Base-by-base conservation (phyloP, 495 filamentous ascomycete genomes). In the Penicillium alfredii region DNA sequence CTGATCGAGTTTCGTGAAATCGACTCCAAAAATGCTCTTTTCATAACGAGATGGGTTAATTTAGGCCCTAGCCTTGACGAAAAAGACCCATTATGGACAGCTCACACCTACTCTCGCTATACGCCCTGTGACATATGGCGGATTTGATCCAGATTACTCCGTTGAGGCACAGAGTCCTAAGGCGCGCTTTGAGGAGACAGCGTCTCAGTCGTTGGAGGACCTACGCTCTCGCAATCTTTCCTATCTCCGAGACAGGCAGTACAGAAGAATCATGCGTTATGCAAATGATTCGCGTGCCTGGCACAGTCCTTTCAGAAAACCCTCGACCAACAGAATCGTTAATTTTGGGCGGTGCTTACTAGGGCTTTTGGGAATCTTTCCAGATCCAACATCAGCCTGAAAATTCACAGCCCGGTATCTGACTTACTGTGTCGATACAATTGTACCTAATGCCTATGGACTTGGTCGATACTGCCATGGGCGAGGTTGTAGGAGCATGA, bases 221-320 rank as follows among this genome's bases (percentile, higher is more conserved):
- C 24, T 39, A 22, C n/a, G 15, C 18, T 39, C 30, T 24, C 19
- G 19, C n/a, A 45, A 39, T 30, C 22, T 45, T 10, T 28, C 22
- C 10, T 34, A 39, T 34, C 42, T 45, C 9, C 11, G 27, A 30
- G n/a, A 35, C 12, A 6, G 34, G 7, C 8, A 23, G 35, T 45
- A 28, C 37, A 20, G 13, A 31, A 35, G 23, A 27, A n/a, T n/a
- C n/a, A n/a, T n/a, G n/a, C n/a, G n/a, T n/a, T n/a, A n/a, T n/a
- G n/a, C n/a, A n/a, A n/a, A n/a, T n/a, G n/a, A n/a, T n/a, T n/a
- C n/a, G n/a, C n/a, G n/a, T n/a, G n/a, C n/a, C n/a, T n/a, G n/a
- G n/a, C n/a, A n/a, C n/a, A n/a, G n/a, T n/a, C n/a, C n/a, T n/a
- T n/a, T n/a, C n/a, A n/a, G n/a, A n/a, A n/a, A n/a, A n/a, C n/a